Base-by-base conservation (phyloP, 2,329 filamentous ascomycete species). In the Rutstroemia sydowiana region DNA sequence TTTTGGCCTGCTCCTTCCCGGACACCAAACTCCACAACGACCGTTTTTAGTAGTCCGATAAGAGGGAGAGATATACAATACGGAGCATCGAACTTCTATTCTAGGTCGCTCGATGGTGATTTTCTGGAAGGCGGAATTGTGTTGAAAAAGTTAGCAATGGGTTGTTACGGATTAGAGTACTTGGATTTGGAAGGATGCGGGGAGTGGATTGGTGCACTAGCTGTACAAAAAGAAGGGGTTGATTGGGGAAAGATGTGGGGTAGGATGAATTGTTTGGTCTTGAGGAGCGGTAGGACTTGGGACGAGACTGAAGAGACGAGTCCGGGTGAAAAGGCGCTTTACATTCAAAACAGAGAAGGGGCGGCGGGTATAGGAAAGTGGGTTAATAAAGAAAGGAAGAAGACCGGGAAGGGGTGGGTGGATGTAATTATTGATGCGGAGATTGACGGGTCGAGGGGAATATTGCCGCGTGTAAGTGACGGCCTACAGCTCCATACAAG, bases 1-100 rank as follows among this genome's bases (percentile, higher is more conserved):
- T 77, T 76, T 62, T 84, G 81, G 81, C 81, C 81, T 1, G 73
- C 75, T 45, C 81, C 81, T 2, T 73, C 73, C 14, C 66, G 81
- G n/a, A 79, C 78, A 2, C 76, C 77, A 8, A 75, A 77, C 57
- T 73, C 78, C 6, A 73, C 71, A 52, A 69, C 69, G 23, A 67
- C 76, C 0, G 73, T 74, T 2, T 65, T 82, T 2, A 65, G 20
- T 16, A 71, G 1, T 72, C 74, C 4, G 68, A 36, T 66, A 71
- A 30, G 65, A 32, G 36, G 20, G 71, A 26, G 68, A 60, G 28
- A 65, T 13, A 65, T 80, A 9, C 73, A 75, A 34, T 82, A 81
- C 55, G 72, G 75, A 32, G 77, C 74, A 16, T 81, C 78, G 2
- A 76, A 73, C 7, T 68, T 72, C 8, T 82, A 84, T 65, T 81